Base-by-base conservation (phyloP, 2,329 filamentous ascomycete genomes). In the Penicillium capsulatum region DNA sequence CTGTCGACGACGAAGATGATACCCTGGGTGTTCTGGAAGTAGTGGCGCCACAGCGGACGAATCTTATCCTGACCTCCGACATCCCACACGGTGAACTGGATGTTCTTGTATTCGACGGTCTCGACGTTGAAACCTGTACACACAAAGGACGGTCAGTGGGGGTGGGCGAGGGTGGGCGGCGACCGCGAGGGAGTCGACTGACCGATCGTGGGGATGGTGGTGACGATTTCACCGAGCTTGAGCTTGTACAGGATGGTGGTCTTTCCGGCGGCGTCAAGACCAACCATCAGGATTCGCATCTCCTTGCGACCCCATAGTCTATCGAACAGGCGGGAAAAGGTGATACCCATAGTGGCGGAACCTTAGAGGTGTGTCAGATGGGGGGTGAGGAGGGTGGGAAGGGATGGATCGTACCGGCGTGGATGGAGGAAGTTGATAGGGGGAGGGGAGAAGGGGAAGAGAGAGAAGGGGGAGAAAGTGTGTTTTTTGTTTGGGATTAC, bases 1-100 rank as follows among this genome's bases (percentile, higher is more conserved):
- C 85, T 91, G 76, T 98, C 92, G 68, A 98, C 89, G 60, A 98
- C 92, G 80, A 98, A 98, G 75, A 98, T 97, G 71, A 98, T 91
- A 70, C 92, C 92, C 75, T 98, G 92, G 58, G 92, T 98, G 75
- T 94, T 94, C 75, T 94, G 90, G 83, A 97, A 98, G 79, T 98
- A 98, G 74, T 97, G 92, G 77, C 92, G 89, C 92, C 92, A 98
- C 66, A 98, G 79, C 67, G 92, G 92, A 71, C 92, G 83, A 69
- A 98, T 98, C 86, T 97, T 97, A 83, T 98, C 92, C 79, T 98
- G 92, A 71, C 92, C 92, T 79, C 92, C 92, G 66, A 98, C 92
- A 77, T 97, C 92, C 92, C 92, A 98, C 69, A 98, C 92, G 70
- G 91, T 97, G 80, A 98, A 98, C 71, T 95, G 89, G 64, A 95